Evolutionary conservation across 257 asterid species (phyloP).

Genomic region (Thymus quinquecostatus): DNA sequence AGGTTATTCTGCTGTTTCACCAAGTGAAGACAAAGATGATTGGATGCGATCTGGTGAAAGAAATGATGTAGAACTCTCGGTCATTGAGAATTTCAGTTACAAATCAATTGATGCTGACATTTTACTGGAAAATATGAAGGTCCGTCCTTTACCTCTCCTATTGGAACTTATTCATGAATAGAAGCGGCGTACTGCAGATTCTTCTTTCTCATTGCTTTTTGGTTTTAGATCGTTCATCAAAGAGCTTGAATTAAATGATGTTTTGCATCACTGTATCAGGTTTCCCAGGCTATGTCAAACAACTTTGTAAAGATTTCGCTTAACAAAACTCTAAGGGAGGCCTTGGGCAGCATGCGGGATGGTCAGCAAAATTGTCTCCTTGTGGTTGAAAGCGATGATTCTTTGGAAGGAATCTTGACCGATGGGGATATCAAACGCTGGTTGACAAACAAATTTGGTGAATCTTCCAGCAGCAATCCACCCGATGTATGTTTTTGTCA

Average conservation of each 20-base stretch:
- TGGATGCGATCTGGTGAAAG: conserved; percentile 57
- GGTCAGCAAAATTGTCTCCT: conserved; percentile 70
- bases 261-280: conserved; percentile 54
- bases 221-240: conserved; percentile 9
- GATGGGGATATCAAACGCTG: conserved; percentile 75
- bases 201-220: background rate
- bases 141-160: conserved; percentile 30
- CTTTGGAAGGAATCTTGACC: conserved; percentile 85
- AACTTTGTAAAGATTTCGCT: conserved; percentile 61
- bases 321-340: conserved; percentile 73
- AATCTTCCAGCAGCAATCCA: conserved; percentile 49
- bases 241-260: conserved; percentile 9
- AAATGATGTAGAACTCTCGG: conserved; percentile 71
- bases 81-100: conserved; percentile 46
- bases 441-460: conserved; percentile 48
- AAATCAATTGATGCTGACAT: conserved; percentile 58
- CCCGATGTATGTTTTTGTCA: conserved; percentile 56
- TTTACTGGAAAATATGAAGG: conserved; percentile 81
- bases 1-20: conserved; percentile 71
- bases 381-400: conserved; percentile 72
- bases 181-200: conserved; percentile 27
- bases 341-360: conserved; percentile 68
- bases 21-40: conserved; percentile 58
- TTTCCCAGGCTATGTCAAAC: conserved; percentile 79
- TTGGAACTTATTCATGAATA: conserved; percentile 27